Conservation (phyloP, 2,329 filamentous ascomycete species). For the Verticillium tricorpus region DNA sequence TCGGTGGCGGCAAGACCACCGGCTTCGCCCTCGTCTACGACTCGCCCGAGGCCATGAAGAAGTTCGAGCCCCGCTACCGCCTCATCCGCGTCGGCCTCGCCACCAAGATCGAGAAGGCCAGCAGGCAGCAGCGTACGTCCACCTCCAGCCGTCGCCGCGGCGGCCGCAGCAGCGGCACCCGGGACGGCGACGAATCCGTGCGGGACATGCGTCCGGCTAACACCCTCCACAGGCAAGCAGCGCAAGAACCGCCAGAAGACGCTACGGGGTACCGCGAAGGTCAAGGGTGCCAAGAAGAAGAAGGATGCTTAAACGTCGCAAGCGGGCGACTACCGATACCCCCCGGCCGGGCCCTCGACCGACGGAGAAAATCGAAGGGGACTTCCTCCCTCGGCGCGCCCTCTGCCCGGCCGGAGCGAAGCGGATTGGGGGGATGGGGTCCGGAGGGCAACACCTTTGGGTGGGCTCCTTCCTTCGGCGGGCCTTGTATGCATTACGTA, state of each 20-base stretch:
- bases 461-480: constrained; percentile 7
- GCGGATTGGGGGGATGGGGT: neutral
- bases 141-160: neutral
- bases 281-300: constrained; percentile 91
- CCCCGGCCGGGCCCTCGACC: neutral
- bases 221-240: constrained; percentile 79
- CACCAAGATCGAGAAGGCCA: constrained; percentile 93
- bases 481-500: constrained; percentile 10
- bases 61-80: constrained; percentile 99
- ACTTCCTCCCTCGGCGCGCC: neutral
- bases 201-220: constrained; percentile 12
- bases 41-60: constrained; percentile 97
- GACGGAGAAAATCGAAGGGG: neutral
- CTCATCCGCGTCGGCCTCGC: constrained; percentile 90
- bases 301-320: constrained; percentile 55
- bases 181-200: neutral
- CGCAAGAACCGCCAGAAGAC: constrained; percentile 99
- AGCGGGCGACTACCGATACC: neutral
- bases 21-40: constrained; percentile 99
- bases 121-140: constrained; percentile 97
- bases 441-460: neutral
- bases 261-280: constrained; percentile 95
- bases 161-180: neutral
- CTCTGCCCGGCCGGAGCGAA: constrained; percentile 8
- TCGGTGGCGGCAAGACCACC: constrained; percentile 99